phyloP scores from a whole-genome alignment of 179 eudicot genomes.

The Spergularia azorica region DNA sequence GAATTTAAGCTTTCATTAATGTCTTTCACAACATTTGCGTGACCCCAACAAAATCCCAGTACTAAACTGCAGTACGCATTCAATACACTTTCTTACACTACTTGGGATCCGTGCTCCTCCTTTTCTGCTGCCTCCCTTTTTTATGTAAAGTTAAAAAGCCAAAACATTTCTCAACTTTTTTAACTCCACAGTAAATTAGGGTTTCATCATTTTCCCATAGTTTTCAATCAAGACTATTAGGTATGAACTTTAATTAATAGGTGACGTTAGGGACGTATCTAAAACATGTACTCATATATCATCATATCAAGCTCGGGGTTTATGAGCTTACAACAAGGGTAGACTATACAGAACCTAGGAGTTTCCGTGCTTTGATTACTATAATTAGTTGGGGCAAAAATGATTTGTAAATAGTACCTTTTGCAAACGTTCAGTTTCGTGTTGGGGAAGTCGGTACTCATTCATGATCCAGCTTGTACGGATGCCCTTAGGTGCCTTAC shows the following conservation, averaged over 20 bases:
- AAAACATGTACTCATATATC: not conserved
- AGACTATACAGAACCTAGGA: too few species aligned
- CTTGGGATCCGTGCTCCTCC: constrained; percentile 25
- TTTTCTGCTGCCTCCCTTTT: constrained; percentile 29
- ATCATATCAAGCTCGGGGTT: too few species aligned
- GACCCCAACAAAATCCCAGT: constrained; percentile 23
- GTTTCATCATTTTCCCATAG: not conserved
- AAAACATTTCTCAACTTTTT: not conserved
- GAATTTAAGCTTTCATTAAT: constrained; percentile 38
- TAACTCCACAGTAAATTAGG: constrained; percentile 20
- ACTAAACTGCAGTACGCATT: constrained; percentile 10
- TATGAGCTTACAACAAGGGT: too few species aligned
- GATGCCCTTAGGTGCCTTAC: constrained; percentile 92
- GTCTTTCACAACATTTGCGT: constrained; percentile 37
- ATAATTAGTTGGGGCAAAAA: not conserved
- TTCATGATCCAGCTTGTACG: constrained; percentile 97
- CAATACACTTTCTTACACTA: constrained; percentile 27
- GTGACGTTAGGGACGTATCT: not conserved
- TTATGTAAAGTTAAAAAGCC: not conserved
- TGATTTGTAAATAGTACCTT: constrained; percentile 47
- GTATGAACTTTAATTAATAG: not conserved
- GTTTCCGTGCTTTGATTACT: not conserved
- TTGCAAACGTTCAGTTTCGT: constrained; percentile 80
- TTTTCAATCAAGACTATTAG: not conserved
- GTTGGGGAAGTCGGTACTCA: constrained; percentile 90